Base-by-base conservation (phyloP, 1,139 yeast genomes). In the Zygosaccharomyces pseudobailii region DNA sequence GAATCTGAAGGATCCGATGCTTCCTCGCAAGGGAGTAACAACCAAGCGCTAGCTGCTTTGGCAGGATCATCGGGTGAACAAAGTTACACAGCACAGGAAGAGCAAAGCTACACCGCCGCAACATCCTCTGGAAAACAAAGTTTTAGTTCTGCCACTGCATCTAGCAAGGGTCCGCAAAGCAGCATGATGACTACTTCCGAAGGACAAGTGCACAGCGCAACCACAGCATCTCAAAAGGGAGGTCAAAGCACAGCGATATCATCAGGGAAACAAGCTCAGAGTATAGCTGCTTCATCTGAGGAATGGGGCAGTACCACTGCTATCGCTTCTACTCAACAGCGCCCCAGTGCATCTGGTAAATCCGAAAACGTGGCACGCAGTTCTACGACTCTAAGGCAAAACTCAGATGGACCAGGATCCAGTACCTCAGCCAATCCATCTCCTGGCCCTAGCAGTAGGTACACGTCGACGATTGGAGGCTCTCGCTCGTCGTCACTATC, bases 191-290 rank as follows among this genome's bases (percentile, higher is more conserved):
- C 31, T 3, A 36, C 27, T 24, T 24, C 40, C 3, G 31, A 36
- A 6, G 40, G 6, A 10, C 30, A 36, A 23, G 40, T 28, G 19
- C 6, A 36, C 3, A 23, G 31, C 9, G 51, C 58, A 1, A 57
- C 62, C 5, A 45, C 55, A 44, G 46, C 48, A n/a, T 33, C 59
- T 20, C 57, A 61, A 61, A 55, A 54, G 49, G 40, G 49, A n/a
- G 51, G 57, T 5, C 37, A 42, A 21, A 25, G 48, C 24, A 38
- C 46, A 17, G 36, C 21, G 2, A 13, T 21, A 8, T 13, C 17
- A 10, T 17, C 20, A 8, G 21, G 27, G 9, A 8, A 24, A 8
- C 27, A 24, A 8, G 27, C 2, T 24, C 9, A 24, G 8, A 24
- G 27, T 8, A 24, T 8, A 24, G 27, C 6, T 24, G 6, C 27